Evolutionary conservation across 2,329 filamentous ascomycete genomes (phyloP).

Genomic region (Phialocephala sp.): DNA sequence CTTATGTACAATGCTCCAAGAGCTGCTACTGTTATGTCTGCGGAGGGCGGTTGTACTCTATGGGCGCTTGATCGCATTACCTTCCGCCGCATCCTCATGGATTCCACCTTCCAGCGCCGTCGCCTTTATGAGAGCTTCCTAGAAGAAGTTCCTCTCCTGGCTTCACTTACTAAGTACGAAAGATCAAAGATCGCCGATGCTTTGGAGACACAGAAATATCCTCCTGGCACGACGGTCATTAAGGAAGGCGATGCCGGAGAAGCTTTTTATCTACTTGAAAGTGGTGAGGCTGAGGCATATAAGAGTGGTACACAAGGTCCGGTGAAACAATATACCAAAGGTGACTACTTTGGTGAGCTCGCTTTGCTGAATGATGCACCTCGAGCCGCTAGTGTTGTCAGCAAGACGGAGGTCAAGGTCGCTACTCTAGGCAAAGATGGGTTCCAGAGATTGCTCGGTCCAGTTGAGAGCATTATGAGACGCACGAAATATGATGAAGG

Average conservation of each 20-base stretch:
- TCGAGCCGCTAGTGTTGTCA: conserved; percentile 86
- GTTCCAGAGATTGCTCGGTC: conserved; percentile 90
- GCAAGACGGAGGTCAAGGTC: conserved; percentile 87
- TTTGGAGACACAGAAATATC: conserved; percentile 87
- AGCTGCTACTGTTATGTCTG: conserved; percentile 89
- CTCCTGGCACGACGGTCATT: conserved; percentile 83
- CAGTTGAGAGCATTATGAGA: conserved; percentile 93
- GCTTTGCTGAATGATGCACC: conserved; percentile 93
- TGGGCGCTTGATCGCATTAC: conserved; percentile 97
- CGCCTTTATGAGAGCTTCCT: conserved; percentile 98
- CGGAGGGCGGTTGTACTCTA: conserved; percentile 77
- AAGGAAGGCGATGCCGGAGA: conserved; percentile 88
- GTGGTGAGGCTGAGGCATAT: conserved; percentile 84
- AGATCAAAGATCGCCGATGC: conserved; percentile 97
- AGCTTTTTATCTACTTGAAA: conserved; percentile 89
- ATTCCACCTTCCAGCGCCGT: conserved; percentile 92
- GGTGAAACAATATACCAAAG: conserved; percentile 84
- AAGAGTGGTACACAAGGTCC: conserved; percentile 73
- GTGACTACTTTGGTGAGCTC: conserved; percentile 96
- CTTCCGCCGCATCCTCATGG: conserved; percentile 97
- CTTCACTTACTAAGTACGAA: conserved; percentile 86
- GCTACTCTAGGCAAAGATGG: conserved; percentile 91
- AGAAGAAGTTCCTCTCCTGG: conserved; percentile 87
- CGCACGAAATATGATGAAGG: conserved; percentile 66
- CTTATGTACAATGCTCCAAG: conserved; percentile 99